phyloP scores from a whole-genome alignment of 192 early-diverging fungal genomes.

The Dissophora ornata region DNA sequence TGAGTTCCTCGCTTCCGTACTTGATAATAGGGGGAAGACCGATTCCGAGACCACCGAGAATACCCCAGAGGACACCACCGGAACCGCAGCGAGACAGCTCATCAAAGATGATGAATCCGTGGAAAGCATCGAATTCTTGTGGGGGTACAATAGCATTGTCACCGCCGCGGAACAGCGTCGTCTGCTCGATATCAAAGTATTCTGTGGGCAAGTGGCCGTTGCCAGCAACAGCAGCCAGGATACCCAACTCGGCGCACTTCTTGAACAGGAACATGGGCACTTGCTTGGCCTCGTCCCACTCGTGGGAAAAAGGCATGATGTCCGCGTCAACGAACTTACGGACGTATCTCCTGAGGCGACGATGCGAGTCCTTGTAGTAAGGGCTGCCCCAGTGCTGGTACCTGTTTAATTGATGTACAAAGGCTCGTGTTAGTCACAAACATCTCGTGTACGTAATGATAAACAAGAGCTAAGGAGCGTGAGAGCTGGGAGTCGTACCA shows the following conservation, averaged over 20 bases:
- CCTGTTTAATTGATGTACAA: conserved; percentile 22
- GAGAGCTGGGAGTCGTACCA: conserved; percentile 60
- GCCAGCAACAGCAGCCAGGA: conserved; percentile 73
- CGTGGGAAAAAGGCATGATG: conserved; percentile 77
- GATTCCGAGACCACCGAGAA: conserved; percentile 79
- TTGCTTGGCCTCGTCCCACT: conserved; percentile 87
- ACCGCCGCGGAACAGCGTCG: conserved; percentile 42
- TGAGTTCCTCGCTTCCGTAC: conserved; percentile 76
- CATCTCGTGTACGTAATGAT: not conserved
- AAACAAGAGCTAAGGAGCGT: too few species aligned
- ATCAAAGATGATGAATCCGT: conserved; percentile 80
- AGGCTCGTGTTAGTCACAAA: not conserved
- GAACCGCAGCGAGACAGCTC: conserved; percentile 85
- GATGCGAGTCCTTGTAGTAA: conserved; percentile 84
- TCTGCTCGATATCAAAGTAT: conserved; percentile 37
- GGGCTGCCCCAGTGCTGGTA: conserved; percentile 73
- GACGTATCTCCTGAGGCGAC: conserved; percentile 67
- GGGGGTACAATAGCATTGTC: conserved; percentile 54
- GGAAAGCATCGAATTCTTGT: conserved; percentile 75
- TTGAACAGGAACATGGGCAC: conserved; percentile 78
- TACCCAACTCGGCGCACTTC: conserved; percentile 80
- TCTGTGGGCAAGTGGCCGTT: conserved; percentile 46
- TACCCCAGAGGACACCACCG: conserved; percentile 85
- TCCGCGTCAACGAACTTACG: conserved; percentile 85
- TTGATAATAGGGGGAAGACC: conserved; percentile 81